Evolutionary conservation across 805 yeast species (phyloP).

Genomic region (Sporopachydermia quercuum): DNA sequence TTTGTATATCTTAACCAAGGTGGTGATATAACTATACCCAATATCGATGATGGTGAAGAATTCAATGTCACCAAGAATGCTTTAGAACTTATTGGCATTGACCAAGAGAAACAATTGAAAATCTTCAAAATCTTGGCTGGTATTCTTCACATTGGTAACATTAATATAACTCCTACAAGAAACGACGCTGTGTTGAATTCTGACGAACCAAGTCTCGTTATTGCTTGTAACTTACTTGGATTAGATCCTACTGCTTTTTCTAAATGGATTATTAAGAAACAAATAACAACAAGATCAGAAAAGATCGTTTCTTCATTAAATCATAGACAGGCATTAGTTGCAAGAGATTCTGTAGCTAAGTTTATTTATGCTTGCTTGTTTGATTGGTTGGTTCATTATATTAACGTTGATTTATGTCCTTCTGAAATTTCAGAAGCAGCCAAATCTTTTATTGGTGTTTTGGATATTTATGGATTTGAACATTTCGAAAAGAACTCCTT

Average conservation of each 20-base stretch:
- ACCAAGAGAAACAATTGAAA: slow-evolving; percentile 37
- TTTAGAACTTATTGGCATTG: slow-evolving; percentile 63
- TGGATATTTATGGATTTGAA: slow-evolving; percentile 96
- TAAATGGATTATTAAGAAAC: slow-evolving; percentile 88
- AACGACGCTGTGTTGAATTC: slow-evolving; percentile 67
- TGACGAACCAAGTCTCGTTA: slow-evolving; percentile 74
- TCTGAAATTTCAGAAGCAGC: slow-evolving; percentile 46
- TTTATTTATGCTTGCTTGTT: slow-evolving; percentile 83
- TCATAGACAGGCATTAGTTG: slow-evolving; percentile 73
- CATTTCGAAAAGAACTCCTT: slow-evolving; percentile 89
- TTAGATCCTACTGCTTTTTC: slow-evolving; percentile 60
- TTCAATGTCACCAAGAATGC: slow-evolving; percentile 67
- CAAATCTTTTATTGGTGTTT: slow-evolving; percentile 78
- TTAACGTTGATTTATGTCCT: slow-evolving; percentile 71
- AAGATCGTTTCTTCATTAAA: slow-evolving; percentile 75
- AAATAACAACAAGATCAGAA: slow-evolving; percentile 83
- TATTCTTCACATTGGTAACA: slow-evolving; percentile 83
- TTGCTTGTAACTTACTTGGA: slow-evolving; percentile 76
- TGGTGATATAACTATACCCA: slow-evolving; percentile 50
- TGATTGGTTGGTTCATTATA: slow-evolving; percentile 85
- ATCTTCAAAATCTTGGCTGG: slow-evolving; percentile 78
- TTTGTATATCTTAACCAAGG: slow-evolving; percentile 84
- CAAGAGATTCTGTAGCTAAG: slow-evolving; percentile 94
- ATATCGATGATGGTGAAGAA: slow-evolving; percentile 74
- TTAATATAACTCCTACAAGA: slow-evolving; percentile 71